phyloP scores from a whole-genome alignment of 805 yeast genomes.

The Aciculoconidium aculeatum region DNA sequence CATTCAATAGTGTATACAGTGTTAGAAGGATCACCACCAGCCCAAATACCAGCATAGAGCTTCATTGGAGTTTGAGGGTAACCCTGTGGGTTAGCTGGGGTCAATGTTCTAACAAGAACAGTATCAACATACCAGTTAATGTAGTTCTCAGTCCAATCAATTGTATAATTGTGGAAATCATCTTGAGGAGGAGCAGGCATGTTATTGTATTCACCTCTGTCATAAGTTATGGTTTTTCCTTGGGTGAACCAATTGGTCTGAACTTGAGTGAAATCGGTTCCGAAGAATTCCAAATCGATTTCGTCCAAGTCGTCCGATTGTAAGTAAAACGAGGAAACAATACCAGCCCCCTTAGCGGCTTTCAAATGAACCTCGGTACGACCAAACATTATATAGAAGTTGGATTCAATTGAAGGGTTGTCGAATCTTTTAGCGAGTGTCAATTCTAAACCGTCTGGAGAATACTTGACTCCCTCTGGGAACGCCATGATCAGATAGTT shows the following conservation, averaged over 20 bases:
- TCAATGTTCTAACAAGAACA: constrained; percentile 9
- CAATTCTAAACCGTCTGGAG: constrained; percentile 50
- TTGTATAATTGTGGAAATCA: constrained; percentile 11
- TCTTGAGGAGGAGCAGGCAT: constrained; percentile 9
- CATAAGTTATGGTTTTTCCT: constrained; percentile 71
- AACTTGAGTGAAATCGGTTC: constrained; percentile 68
- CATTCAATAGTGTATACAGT: constrained; percentile 19
- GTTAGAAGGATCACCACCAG: constrained; percentile 40
- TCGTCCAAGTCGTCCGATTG: constrained; percentile 86
- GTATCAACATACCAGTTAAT: constrained; percentile 11
- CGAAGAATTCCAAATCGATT: constrained; percentile 83
- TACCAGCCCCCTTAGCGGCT: constrained; percentile 74
- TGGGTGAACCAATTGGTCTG: constrained; percentile 79
- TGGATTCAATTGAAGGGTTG: constrained; percentile 72
- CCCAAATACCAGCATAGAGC: constrained; percentile 37
- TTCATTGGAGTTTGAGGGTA: constrained; percentile 15
- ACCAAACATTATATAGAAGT: constrained; percentile 87
- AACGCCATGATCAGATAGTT: constrained; percentile 38
- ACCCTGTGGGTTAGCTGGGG: constrained; percentile 10
- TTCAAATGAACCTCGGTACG: constrained; percentile 64
- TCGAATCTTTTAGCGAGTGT: constrained; percentile 59
- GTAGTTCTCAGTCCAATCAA: constrained; percentile 12
- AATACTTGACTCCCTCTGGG: constrained; percentile 24
- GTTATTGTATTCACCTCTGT: constrained; percentile 21
- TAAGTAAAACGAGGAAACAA: constrained; percentile 74